Evolutionary conservation across 164 flowering plant genomes (phyloP), one percentile per base, ranked within the genome.

Genomic region (Sextonia rubra): DNA sequence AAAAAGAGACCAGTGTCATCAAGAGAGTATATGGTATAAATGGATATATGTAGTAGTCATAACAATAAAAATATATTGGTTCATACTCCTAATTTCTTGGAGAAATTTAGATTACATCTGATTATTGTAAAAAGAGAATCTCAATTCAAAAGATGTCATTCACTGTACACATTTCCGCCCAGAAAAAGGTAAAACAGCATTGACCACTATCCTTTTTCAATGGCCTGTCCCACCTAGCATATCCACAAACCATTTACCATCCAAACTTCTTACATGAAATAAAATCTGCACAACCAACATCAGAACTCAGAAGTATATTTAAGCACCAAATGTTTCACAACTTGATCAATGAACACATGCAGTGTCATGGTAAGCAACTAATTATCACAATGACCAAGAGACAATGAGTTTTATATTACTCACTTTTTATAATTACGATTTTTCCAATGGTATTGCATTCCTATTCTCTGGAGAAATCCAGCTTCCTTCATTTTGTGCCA

Each of bases 401-500:
- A 22, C 24, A 48, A 20, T n/a, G 27, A 30, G 12, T 69, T 56
- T 47, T 30, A 15, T 20, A 69, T 44, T 44, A 86, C 85, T 77
- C 70, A 88, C 98, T 77, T 87, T 66, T 83, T 89, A 73, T 94
- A 92, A 74, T 92, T 86, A 48, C 87, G 90, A 80, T 94, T 94
- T 77, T 80, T 88, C 98, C 98, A 94, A 78, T 94, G 97, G 80
- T 94, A 92, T 79, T 94, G 98, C 98, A 94, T 91, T 68, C 97
- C 98, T 55, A 86, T 83, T 81, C 97, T 88, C 78, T 88, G 97
- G 49, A 91, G 84, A 79, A 91, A 94, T 32, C 94, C 97, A 70
- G 82, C 80, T 64, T 85, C 87, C 77, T 83, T 84, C 83, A 91
- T 78, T 71, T 78, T 81, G 55, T 69, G 74, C 92, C 94, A 92